Base-by-base conservation (phyloP, 108 stramenopile species). In the Fragilariopsis cylindrus region DNA sequence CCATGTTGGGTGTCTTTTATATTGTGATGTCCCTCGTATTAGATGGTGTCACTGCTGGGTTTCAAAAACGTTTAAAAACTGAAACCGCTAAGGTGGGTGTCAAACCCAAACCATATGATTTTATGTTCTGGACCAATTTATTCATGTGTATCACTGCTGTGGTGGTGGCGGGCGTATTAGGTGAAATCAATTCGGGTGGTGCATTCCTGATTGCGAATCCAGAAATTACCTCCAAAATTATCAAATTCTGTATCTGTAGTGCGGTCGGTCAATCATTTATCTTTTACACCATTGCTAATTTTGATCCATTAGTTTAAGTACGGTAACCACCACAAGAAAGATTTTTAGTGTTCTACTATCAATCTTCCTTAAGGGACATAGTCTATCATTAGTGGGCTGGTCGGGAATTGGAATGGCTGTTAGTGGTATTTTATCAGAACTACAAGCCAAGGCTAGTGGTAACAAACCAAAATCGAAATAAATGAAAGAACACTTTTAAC, bases 201-300 rank as follows among this genome's bases (percentile, higher is more conserved):
- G 81, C 83, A 15, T 97, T 89, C 76, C 82, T 92, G 81, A 39
- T 84, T 6, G 90, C 72, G 13, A 93, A 97, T 71, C 97, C 93
- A n/a, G 90, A 91, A 53, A 89, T 98, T 62, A 55, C 96, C 49
- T 74, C 75, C 77, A 96, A 97, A 70, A 90, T 97, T 63, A 71
- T 89, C 76, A 91, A 90, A 68, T 99, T 98, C 78, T 88, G 96
- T 41, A 57, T 94, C 21, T 97, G 97, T 77, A 96, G 95, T 4
- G 98, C 99, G 11, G 84, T 96, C 43, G 99, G 99, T 4, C 99
- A 99, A 82, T 95, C 92, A 70, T 98, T 98, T 85, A 98, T 99
- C 85, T 99, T 98, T 79, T 97, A 93, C 85, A 98, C 97, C 43
- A 96, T 99, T 90, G 90, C 95, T 74, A 94, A 92, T 85, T 98